phyloP scores from a whole-genome alignment of 306 rosid genomes.

The Abrus precatorius region DNA sequence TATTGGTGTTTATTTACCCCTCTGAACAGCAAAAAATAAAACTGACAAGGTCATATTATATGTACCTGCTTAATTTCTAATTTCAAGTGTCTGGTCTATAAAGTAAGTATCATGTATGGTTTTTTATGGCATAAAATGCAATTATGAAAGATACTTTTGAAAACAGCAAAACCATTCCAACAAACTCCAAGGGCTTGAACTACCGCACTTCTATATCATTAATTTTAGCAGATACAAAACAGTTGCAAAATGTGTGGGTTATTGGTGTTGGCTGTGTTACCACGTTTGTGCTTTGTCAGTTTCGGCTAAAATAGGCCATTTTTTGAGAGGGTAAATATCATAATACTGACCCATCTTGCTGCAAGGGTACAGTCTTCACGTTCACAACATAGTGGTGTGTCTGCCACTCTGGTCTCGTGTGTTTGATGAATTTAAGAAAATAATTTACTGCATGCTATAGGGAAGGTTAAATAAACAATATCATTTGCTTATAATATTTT shows the following conservation, averaged over 20 bases:
- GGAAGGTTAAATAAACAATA: background rate
- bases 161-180: constrained; percentile 29
- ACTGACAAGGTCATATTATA: constrained; percentile 30
- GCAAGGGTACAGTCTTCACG: constrained; percentile 35
- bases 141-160: constrained; percentile 21
- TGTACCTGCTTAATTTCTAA: constrained; percentile 38
- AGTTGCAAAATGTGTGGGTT: constrained; percentile 37
- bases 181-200: background rate
- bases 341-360: constrained; percentile 37
- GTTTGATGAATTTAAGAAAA: constrained; percentile 31
- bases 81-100: constrained; percentile 23
- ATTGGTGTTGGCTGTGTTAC: constrained; percentile 25
- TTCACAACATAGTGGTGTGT: constrained; percentile 30
- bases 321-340: constrained; percentile 30
- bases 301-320: constrained; percentile 28
- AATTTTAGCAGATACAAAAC: background rate
- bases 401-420: constrained; percentile 27
- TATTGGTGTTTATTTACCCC: constrained; percentile 36
- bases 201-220: constrained; percentile 3
- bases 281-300: constrained; percentile 27
- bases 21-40: constrained; percentile 53
- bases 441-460: constrained; percentile 13
- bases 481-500: background rate
- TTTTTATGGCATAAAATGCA: constrained; percentile 33
- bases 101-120: background rate